Percentiles rank a stretch among this genome's conserved stretches.
phyloP scores from a whole-genome alignment of 169 alveolate species.

The Cryptosporidium felis region DNA sequence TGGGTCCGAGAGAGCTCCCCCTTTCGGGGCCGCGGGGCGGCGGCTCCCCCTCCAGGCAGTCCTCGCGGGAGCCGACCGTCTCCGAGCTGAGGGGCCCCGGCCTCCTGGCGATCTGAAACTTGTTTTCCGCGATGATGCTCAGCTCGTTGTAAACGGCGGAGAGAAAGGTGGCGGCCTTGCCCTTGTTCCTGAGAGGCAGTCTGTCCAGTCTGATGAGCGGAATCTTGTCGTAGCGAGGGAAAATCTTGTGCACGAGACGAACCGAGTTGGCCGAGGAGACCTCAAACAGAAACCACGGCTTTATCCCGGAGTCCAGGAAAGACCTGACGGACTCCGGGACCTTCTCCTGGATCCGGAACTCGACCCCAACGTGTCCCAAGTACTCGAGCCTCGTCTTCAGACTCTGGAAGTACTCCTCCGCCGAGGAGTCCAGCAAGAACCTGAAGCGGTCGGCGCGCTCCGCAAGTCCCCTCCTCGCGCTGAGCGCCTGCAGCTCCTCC shows the following conservation, averaged over 20 bases:
- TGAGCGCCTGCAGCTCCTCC: not conserved
- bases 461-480: not conserved
- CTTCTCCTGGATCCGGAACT: conserved; percentile 34
- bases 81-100: no score
- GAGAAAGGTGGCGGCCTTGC: conserved; percentile 1
- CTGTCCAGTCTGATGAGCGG: conserved; percentile 60
- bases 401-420: conserved; percentile 19
- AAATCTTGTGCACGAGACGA: conserved; percentile 32
- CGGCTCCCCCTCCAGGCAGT: no score
- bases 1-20: no score
- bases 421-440: conserved; percentile 44
- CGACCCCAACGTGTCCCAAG: conserved; percentile 62
- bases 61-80: no score
- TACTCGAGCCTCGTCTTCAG: conserved; percentile 28
- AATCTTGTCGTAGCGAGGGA: conserved; percentile 26
- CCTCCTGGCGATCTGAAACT: no score
- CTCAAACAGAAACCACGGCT: conserved; percentile 60
- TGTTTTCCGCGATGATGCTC: not conserved
- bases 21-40: no score
- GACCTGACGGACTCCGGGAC: conserved; percentile 35
- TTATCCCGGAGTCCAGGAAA: conserved; percentile 17
- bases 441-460: conserved; percentile 8
- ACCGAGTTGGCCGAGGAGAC: conserved; percentile 39
- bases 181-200: conserved; percentile 17
- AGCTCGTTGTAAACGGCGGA: conserved; percentile 20